Conservation (phyloP, 306 rosid genomes). For the Glycine tomentella region DNA sequence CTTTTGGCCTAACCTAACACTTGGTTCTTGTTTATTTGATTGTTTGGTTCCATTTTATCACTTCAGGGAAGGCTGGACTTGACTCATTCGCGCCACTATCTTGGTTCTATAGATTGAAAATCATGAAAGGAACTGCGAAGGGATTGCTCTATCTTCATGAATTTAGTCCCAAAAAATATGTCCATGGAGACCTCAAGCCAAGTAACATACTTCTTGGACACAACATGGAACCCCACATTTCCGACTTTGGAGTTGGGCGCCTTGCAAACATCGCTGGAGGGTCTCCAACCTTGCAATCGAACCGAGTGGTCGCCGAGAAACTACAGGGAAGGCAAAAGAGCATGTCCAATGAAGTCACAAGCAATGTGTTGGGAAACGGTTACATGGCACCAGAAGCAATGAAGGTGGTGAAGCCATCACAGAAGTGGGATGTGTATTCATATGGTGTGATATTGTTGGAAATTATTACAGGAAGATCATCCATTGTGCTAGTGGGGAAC, state of each 20-base stretch:
- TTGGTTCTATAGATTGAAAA: slow-evolving; percentile 74
- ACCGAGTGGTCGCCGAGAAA: slow-evolving; percentile 65
- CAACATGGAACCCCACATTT: slow-evolving; percentile 78
- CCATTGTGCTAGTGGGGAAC: slow-evolving; percentile 74
- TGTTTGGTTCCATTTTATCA: slow-evolving; percentile 44
- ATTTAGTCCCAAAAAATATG: slow-evolving; percentile 94
- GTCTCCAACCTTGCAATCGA: slow-evolving; percentile 80
- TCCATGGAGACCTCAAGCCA: slow-evolving; percentile 93
- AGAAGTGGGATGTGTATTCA: slow-evolving; percentile 97
- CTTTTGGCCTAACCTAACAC: slow-evolving; percentile 30
- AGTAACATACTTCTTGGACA: slow-evolving; percentile 83
- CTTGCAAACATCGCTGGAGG: slow-evolving; percentile 94
- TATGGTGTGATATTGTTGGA: slow-evolving; percentile 90
- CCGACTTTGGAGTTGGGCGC: slow-evolving; percentile 96
- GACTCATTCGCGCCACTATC: slow-evolving; percentile 64
- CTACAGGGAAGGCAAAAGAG: slow-evolving; percentile 70
- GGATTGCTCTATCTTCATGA: slow-evolving; percentile 91
- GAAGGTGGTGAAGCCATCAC: slow-evolving; percentile 92
- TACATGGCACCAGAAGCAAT: slow-evolving; percentile 93
- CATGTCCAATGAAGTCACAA: slow-evolving; percentile 59
- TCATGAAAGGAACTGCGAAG: slow-evolving; percentile 86
- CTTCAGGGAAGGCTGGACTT: slow-evolving; percentile 77
- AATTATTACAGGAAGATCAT: slow-evolving; percentile 84
- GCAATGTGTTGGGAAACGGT: slow-evolving; percentile 59
- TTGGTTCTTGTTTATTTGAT: slow-evolving; percentile 38